Evolutionary conservation across 805 yeast genomes (phyloP).

Genomic region (Isabelozyma gotoi): DNA sequence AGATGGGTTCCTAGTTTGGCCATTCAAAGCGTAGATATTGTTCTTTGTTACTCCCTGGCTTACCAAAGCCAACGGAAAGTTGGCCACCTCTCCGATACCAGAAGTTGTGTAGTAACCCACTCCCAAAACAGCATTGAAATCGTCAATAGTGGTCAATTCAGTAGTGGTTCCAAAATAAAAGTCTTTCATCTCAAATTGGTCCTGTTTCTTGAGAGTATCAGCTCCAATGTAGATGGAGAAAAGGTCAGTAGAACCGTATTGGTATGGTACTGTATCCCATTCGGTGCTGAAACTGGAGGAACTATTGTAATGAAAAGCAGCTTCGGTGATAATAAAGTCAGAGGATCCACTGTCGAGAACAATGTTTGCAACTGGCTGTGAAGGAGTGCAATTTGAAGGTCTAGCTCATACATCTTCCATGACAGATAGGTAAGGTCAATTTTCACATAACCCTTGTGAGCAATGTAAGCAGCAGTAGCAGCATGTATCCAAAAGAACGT

Average conservation of each 20-base stretch:
- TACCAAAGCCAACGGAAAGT: slow-evolving; percentile 2
- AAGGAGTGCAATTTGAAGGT: background rate
- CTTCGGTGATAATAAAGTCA: slow-evolving; percentile 4
- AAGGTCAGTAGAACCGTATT: background rate
- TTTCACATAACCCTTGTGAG: background rate
- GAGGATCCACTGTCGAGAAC: slow-evolving; percentile 11
- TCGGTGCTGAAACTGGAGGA: background rate
- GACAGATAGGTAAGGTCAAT: background rate
- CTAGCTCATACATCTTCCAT: background rate
- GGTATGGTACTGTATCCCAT: background rate
- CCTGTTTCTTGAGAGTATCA: background rate
- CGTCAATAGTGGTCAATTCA: background rate
- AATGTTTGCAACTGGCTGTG: slow-evolving; percentile 1
- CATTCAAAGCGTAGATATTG: background rate
- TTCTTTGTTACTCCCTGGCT: background rate
- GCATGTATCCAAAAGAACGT: background rate
- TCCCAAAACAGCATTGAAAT: background rate
- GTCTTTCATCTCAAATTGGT: background rate
- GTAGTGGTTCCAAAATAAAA: background rate
- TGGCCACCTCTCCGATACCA: background rate
- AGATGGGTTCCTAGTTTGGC: background rate
- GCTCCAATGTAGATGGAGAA: background rate
- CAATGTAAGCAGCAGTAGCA: background rate
- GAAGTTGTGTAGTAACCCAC: background rate
- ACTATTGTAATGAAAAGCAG: background rate